A percentile compares a stretch with the other conserved stretches of the same genome.
phyloP scores from a whole-genome alignment of 2,329 filamentous ascomycete species.

The Cladophialophora immunda region DNA sequence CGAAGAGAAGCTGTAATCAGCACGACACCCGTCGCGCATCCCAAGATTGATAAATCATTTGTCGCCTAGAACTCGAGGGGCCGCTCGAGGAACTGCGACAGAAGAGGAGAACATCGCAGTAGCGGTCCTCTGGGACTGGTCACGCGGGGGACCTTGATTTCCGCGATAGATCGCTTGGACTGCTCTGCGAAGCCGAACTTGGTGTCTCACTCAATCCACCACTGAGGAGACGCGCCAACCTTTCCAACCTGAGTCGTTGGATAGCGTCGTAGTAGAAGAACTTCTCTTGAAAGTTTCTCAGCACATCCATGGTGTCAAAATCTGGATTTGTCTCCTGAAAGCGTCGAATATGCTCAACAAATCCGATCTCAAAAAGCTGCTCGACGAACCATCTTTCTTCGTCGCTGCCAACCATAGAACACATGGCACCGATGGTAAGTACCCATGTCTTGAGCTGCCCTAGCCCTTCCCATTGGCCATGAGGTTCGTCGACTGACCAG shows the following conservation, averaged over 20 bases:
- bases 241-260: conserved; percentile 31
- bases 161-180: conserved; percentile 15
- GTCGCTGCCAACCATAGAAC: conserved; percentile 27
- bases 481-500: conserved; percentile 16
- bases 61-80: neutral
- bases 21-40: neutral
- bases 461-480: conserved; percentile 25
- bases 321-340: conserved; percentile 24
- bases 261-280: conserved; percentile 38
- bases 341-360: conserved; percentile 25
- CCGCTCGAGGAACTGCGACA: neutral
- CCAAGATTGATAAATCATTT: too few relatives aligned
- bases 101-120: neutral
- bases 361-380: conserved; percentile 31
- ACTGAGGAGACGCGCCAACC: conserved; percentile 27
- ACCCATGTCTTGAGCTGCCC: conserved; percentile 36
- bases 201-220: conserved; percentile 14
- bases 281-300: conserved; percentile 34
- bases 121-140: neutral
- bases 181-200: conserved; percentile 23
- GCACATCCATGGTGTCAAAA: conserved; percentile 27
- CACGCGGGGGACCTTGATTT: conserved; percentile 22
- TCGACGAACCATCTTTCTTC: conserved; percentile 36
- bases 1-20: neutral
- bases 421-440: conserved; percentile 35